Evolutionary conservation across 1,139 yeast genomes (phyloP).

Genomic region (Suhomyces coccinellae): DNA sequence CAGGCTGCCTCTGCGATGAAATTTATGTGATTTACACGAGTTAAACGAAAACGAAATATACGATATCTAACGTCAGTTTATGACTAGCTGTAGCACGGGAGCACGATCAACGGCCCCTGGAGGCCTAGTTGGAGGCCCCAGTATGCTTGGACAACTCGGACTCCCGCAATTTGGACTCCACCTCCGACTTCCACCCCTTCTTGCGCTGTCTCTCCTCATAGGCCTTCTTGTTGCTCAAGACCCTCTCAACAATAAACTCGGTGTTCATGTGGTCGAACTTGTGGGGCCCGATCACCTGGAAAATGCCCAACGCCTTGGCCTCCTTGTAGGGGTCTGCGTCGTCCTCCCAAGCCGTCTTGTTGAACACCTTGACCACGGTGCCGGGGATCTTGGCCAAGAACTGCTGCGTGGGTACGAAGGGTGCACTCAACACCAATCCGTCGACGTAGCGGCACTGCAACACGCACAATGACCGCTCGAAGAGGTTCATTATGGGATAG

Average conservation of each 20-base stretch:
- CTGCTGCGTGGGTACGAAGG: constrained; percentile 47
- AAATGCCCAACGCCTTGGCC: constrained; percentile 38
- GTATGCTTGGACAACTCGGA: constrained; percentile 17
- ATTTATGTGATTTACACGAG: constrained; percentile 2
- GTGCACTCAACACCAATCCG: constrained; percentile 70
- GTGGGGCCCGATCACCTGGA: constrained; percentile 51
- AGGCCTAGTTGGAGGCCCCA: neutral
- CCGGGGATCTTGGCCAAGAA: constrained; percentile 44
- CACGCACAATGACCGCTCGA: constrained; percentile 84
- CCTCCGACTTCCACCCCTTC: constrained; percentile 70
- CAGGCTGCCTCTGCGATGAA: neutral
- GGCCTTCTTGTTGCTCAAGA: constrained; percentile 59
- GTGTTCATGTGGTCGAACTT: constrained; percentile 61
- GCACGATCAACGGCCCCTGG: constrained; percentile 1
- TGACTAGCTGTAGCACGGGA: neutral
- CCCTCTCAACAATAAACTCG: constrained; percentile 66
- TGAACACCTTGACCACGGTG: constrained; percentile 50
- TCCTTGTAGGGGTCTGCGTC: constrained; percentile 43
- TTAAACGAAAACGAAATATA: neutral
- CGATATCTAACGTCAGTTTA: neutral
- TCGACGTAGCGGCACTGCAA: constrained; percentile 86
- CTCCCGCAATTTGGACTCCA: constrained; percentile 32
- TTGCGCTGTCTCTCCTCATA: constrained; percentile 78
- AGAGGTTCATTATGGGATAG: constrained; percentile 83
- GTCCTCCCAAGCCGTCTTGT: constrained; percentile 58